Conservation (phyloP, 495 filamentous ascomycete genomes). For the Lophiostoma macrostomum region DNA sequence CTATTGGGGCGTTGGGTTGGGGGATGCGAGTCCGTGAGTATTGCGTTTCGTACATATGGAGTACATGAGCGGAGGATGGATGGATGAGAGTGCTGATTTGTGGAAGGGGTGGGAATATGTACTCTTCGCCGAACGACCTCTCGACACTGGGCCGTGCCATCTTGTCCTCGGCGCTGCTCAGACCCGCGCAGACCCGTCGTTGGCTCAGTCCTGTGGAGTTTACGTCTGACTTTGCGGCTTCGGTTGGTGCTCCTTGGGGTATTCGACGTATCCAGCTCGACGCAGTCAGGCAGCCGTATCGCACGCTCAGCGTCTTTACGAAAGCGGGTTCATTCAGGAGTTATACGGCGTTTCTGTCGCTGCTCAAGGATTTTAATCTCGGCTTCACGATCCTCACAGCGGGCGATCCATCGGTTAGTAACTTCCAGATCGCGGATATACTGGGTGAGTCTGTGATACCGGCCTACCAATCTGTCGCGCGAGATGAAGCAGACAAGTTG, state of each 20-base stretch:
- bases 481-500: conserved; percentile 10
- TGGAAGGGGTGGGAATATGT: conserved; percentile 28
- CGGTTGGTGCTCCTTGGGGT: conserved; percentile 25
- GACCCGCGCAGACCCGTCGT: conserved; percentile 15
- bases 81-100: not conserved
- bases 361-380: conserved; percentile 14
- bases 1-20: conserved; percentile 18
- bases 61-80: no score
- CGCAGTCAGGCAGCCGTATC: conserved; percentile 3
- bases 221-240: conserved; percentile 11
- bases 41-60: not conserved
- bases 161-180: conserved; percentile 20
- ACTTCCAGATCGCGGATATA: conserved; percentile 12
- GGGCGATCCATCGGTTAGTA: conserved; percentile 1
- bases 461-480: conserved; percentile 6
- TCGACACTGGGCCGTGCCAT: conserved; percentile 31
- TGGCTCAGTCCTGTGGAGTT: conserved; percentile 35
- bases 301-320: conserved; percentile 5
- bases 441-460: conserved; percentile 6
- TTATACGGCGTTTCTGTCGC: conserved; percentile 7
- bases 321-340: conserved; percentile 10
- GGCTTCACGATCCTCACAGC: conserved; percentile 20
- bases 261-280: conserved; percentile 9
- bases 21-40: conserved; percentile 26
- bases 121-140: conserved; percentile 25